Conservation (phyloP, 495 filamentous ascomycete species). For the Talaromyces nanjingensis region DNA sequence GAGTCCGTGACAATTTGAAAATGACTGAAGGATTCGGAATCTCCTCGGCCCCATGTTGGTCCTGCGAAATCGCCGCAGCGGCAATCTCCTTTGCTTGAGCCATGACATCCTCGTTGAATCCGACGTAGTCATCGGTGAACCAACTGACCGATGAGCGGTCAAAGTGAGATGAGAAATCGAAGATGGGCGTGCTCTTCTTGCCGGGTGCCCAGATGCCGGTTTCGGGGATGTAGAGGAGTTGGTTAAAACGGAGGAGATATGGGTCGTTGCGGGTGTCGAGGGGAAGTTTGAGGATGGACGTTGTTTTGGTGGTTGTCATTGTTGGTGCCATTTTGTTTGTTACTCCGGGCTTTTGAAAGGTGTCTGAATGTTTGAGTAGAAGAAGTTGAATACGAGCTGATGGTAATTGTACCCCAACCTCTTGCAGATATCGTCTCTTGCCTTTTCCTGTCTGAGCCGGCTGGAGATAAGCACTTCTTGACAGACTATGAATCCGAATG, state of each 20-base stretch:
- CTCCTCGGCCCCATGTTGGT: neutral
- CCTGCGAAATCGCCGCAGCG: neutral
- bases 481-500: neutral
- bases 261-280: slow-evolving; percentile 7
- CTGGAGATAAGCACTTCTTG: neutral
- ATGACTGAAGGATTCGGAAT: slow-evolving; percentile 5
- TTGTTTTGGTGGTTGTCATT: slow-evolving; percentile 4
- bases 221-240: slow-evolving; percentile 9
- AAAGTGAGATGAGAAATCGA: slow-evolving; percentile 5
- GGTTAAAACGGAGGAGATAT: slow-evolving; percentile 1
- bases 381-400: neutral
- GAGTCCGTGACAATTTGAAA: slow-evolving; percentile 7
- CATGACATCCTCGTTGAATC: slow-evolving; percentile 8
- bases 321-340: slow-evolving; percentile 2
- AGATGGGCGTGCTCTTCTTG: slow-evolving; percentile 5
- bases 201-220: slow-evolving; percentile 9
- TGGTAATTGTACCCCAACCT: neutral
- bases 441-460: neutral
- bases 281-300: slow-evolving; percentile 4
- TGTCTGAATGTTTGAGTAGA: neutral
- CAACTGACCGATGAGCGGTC: neutral
- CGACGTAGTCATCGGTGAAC: slow-evolving; percentile 7
- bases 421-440: neutral
- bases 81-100: neutral
- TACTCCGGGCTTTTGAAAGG: neutral